Base-by-base conservation (phyloP, 352 stramenopile genomes). In the Pythium angustatum region DNA sequence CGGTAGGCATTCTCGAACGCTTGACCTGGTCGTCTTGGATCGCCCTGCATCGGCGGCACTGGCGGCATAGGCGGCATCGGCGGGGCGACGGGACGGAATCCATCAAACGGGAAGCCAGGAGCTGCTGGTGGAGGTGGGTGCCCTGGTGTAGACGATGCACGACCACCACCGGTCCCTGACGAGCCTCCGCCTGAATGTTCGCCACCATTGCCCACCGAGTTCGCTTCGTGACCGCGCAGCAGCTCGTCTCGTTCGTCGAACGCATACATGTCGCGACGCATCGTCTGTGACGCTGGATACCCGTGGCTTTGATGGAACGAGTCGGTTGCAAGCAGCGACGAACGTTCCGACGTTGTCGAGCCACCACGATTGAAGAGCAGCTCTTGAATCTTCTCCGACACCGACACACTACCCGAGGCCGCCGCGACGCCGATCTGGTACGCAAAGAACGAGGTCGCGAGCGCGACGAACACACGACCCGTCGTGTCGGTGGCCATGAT, bases 381-480 rank as follows among this genome's bases (percentile, higher is more conserved):
- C 7, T 56, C 34, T 3, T 73, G 64, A 19, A 84, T 66, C 51
- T 77, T 84, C n/a, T 72, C 64, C 3, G 81, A 91, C 24, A 89
- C 69, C 44, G 66, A 78, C 28, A 87, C 52, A 27, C 72, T 70
- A 2, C 58, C 66, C n/a, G 57, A 48, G 0, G 79, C 76, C 8
- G 81, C 72, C 0, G 76, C 81, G 19, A 85, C 69, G 0, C 78
- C 66, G 17, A 88, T 66, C 50, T 91, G 81, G 63, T 91, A 77
- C 19, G 81, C 79, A 44, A 89, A 72, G 56, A 91, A 88, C 38
- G 71, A 77, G 22, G 85, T 77, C 2, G 81, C 78, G 33, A 91
- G 24, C 11, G 69, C 78, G 6, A 78, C 72, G 48, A 89, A 78
- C 14, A 81, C 27, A 45, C 71, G 54, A 28, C 64, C 55, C 8